Evolutionary conservation across 192 early-diverging fungal genomes (phyloP), one percentile per base, ranked within the genome.

Genomic region (Chytriomyces sp.): DNA sequence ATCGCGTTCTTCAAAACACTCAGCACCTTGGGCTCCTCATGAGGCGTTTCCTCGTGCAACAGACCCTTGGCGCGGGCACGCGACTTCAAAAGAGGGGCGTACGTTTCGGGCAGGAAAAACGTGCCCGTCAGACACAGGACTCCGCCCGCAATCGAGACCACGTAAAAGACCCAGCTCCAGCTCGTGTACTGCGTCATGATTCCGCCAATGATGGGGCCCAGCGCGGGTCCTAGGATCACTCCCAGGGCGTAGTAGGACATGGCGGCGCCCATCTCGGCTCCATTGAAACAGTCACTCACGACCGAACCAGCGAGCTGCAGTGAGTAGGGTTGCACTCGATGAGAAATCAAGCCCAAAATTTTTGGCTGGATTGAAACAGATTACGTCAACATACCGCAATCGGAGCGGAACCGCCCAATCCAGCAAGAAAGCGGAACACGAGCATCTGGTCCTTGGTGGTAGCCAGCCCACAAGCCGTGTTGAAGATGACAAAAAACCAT

Each of bases 81-180:
- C 22, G 12, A 37, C 8, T 37, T 37, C 2, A 62, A 17, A 17
- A 37, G 14, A 0, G 36, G 31, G 31, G 33, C 60, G 38, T 62
- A 62, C 19, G 89, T 90, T 70, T 90, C 89, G 10, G 89, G 85
- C 54, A 88, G 55, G 25, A 85, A 78, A 65, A 88, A 77, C n/a
- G 80, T 65, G 0, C 76, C 77, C 17, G 82, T 32, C 17, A 85
- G 39, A 28, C 75, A 52, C 60, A 88, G 66, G 12, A 77, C 41
- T 0, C 83, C 89, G 52, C 81, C 78, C 57, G 85, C 75, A n/a
- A 89, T 89, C 1, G 81, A 53, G 32, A 83, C 78, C 22, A 88
- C 74, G 77, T 85, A 88, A 60, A 89, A 90, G 14, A 85, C 73
- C 81, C 81, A 84, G 19, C 81, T 81, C 85, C 85, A 87, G 14